Conservation (phyloP, 2,329 filamentous ascomycete species). For the Aspergillus ochraceoroseus region DNA sequence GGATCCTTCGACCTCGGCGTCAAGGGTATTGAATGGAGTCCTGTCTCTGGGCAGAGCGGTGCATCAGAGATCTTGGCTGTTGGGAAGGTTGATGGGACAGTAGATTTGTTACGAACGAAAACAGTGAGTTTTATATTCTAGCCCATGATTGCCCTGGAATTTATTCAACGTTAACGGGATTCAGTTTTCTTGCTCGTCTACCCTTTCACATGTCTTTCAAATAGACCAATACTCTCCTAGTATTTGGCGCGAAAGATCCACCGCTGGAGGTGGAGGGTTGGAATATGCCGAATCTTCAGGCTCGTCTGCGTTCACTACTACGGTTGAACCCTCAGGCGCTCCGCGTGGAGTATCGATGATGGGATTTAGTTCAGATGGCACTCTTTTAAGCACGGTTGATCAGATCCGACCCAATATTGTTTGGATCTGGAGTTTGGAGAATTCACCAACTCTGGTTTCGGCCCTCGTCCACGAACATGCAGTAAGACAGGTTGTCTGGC, state of each 20-base stretch:
- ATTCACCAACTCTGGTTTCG: constrained; percentile 29
- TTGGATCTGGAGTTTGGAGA: constrained; percentile 44
- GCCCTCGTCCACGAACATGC: constrained; percentile 42
- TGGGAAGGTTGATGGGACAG: constrained; percentile 48
- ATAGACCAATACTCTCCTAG: constrained; percentile 29
- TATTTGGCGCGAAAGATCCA: constrained; percentile 35
- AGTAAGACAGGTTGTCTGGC: constrained; percentile 41
- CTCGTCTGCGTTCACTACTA: constrained; percentile 34
- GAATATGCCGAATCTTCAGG: constrained; percentile 39
- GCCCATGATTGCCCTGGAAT: background rate
- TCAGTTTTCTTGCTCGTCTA: constrained; percentile 34
- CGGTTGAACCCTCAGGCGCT: constrained; percentile 27
- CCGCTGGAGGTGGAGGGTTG: constrained; percentile 27
- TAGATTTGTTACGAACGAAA: constrained; percentile 45
- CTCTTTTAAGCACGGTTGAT: constrained; percentile 38
- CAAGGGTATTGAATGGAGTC: constrained; percentile 51
- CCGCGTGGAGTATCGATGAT: constrained; percentile 38
- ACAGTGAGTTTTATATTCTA: constrained; percentile 35
- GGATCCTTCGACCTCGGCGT: constrained; percentile 47
- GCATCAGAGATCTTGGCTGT: constrained; percentile 45
- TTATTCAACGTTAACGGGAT: constrained; percentile 4
- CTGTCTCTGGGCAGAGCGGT: constrained; percentile 26
- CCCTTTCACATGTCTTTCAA: constrained; percentile 34
- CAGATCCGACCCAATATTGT: constrained; percentile 42
- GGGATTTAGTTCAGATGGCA: constrained; percentile 38